These are phyloP conservation scores for Ophiostoma angusticollis DNA, from an alignment of 2,329 filamentous ascomycete species.

Conservation along the genomic window DNA sequence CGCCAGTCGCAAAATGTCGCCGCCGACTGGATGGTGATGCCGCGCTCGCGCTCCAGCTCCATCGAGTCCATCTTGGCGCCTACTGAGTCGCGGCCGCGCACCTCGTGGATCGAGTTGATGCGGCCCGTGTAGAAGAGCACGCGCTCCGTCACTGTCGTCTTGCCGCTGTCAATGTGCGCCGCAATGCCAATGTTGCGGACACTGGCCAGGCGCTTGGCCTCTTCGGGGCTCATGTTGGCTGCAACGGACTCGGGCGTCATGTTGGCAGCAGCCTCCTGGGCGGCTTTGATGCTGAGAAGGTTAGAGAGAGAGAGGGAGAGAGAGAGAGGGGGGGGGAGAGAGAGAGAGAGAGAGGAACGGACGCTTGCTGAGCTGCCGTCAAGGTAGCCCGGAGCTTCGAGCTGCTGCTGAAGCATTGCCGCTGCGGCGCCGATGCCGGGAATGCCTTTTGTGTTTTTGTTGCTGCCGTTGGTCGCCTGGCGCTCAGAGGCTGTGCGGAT, in stretches of 20 bases:
- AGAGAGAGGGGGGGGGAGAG: neutral
- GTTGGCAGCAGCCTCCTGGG: conserved; percentile 36
- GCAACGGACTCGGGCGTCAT: conserved; percentile 51
- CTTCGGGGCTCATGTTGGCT: conserved; percentile 66
- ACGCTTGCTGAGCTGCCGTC: conserved; percentile 27
- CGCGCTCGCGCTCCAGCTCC: conserved; percentile 96
- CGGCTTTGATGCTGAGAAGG: conserved; percentile 32
- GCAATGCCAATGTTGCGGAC: conserved; percentile 98
- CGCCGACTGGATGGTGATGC: conserved; percentile 97
- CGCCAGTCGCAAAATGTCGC: conserved; percentile 97
- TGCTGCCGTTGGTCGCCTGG: neutral
- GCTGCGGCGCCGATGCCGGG: conserved; percentile 3
- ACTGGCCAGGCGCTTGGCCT: conserved; percentile 62
- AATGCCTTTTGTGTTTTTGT: too few species aligned
- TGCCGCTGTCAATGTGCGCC: conserved; percentile 96
- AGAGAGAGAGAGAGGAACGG: conserved; percentile 13
- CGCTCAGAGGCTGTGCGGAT: neutral
- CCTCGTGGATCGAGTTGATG: conserved; percentile 95
- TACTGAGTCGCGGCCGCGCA: conserved; percentile 84
- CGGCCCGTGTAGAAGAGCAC: conserved; percentile 97
- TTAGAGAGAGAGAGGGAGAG: neutral
- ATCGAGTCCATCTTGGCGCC: conserved; percentile 99
- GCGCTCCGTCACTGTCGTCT: conserved; percentile 92
- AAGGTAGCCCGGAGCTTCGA: conserved; percentile 22
- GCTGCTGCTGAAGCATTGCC: conserved; percentile 28